A percentile compares a stretch with the other conserved stretches of the same genome.
phyloP scores from a whole-genome alignment of 1,284 basidiomycete genomes.

The Mrakiaceae sp. region DNA sequence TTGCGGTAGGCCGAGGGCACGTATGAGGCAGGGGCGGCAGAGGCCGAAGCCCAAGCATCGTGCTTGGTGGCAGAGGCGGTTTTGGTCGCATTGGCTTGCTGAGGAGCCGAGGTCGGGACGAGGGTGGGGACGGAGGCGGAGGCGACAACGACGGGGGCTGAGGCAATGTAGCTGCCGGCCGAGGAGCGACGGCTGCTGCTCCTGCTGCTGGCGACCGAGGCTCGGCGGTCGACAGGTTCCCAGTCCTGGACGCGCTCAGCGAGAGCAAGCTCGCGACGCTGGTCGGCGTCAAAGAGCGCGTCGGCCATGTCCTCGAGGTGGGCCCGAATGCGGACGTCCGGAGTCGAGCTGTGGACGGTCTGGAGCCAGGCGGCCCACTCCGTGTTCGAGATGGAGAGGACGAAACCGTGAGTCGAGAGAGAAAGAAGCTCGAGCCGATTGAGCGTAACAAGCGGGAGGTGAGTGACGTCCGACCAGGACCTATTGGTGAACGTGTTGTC shows the following conservation, averaged over 20 bases:
- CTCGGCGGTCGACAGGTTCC: not conserved
- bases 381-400: constrained; percentile 23
- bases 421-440: constrained; percentile 26
- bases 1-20: not conserved
- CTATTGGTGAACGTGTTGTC: constrained; percentile 87
- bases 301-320: constrained; percentile 11
- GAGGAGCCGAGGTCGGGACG: not conserved
- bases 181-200: constrained; percentile 2
- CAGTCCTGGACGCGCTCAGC: not conserved
- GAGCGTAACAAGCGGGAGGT: constrained; percentile 24
- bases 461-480: constrained; percentile 54
- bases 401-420: constrained; percentile 24
- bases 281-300: not conserved
- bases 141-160: not conserved
- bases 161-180: no score
- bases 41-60: not conserved
- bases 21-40: not conserved
- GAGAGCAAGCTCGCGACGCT: not conserved
- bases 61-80: not conserved
- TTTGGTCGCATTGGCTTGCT: no score
- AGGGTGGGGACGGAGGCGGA: not conserved
- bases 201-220: constrained; percentile 10
- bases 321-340: constrained; percentile 15
- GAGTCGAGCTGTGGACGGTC: constrained; percentile 16
- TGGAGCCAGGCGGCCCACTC: constrained; percentile 26